Percentiles rank a stretch among this genome's conserved stretches.
phyloP scores from a whole-genome alignment of 2,329 filamentous ascomycete species.

The Colletotrichum tropicale region DNA sequence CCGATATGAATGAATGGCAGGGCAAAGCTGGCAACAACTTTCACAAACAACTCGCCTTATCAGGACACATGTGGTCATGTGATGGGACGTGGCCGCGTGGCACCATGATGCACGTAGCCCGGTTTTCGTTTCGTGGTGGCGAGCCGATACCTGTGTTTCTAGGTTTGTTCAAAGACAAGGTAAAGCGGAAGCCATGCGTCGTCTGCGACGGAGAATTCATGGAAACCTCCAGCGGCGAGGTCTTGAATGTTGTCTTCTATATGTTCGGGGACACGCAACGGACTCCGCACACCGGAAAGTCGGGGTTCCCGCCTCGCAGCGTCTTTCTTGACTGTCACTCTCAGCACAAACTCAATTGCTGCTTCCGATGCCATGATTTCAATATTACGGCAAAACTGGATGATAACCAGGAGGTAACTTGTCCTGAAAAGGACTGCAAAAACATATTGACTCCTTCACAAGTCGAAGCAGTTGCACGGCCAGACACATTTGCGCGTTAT shows the following conservation, averaged over 20 bases:
- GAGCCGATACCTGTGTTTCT: background rate
- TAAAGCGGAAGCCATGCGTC: conserved; percentile 1
- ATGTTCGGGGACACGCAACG: background rate
- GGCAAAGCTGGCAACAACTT: background rate
- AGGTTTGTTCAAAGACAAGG: background rate
- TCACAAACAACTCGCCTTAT: background rate
- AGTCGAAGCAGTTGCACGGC: background rate
- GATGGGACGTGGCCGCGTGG: background rate
- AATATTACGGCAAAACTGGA: background rate
- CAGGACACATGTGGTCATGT: background rate
- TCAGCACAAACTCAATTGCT: background rate
- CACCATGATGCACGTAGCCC: background rate
- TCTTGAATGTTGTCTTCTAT: background rate
- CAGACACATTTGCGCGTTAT: conserved; percentile 16
- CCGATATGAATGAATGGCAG: background rate
- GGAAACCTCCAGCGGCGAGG: background rate
- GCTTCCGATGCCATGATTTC: background rate
- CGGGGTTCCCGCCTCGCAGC: background rate
- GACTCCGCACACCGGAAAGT: background rate
- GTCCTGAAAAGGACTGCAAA: background rate
- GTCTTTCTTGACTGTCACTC: background rate
- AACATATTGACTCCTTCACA: background rate
- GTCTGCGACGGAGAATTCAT: conserved; percentile 14
- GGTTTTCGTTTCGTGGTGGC: background rate
- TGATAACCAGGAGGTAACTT: background rate